Evolutionary conservation across 495 filamentous ascomycete genomes (phyloP).

Genomic region (Aspergillus hancockii): DNA sequence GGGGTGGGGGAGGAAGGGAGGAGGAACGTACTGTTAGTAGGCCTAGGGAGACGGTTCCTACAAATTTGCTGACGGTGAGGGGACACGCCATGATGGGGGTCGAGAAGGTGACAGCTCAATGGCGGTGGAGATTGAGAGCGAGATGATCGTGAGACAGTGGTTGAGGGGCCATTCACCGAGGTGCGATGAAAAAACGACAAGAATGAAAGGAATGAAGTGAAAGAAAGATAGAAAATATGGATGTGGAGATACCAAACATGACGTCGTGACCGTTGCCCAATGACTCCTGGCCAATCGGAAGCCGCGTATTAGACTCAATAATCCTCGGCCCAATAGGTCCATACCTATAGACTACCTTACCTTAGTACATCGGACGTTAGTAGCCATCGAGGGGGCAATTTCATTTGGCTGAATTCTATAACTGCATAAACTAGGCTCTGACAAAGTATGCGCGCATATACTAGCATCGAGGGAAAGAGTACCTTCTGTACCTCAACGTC

Average conservation of each 20-base stretch:
- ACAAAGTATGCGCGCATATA: too few relatives aligned
- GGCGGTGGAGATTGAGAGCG: not conserved
- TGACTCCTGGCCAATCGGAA: not conserved
- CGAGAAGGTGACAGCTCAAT: not conserved
- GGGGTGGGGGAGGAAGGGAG: too few relatives aligned
- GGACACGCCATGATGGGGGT: constrained; percentile 61
- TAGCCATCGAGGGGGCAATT: too few relatives aligned
- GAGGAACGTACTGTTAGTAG: constrained; percentile 73
- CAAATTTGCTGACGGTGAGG: constrained; percentile 80
- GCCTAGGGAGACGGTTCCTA: constrained; percentile 83
- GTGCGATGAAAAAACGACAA: not conserved
- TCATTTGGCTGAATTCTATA: too few relatives aligned
- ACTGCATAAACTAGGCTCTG: too few relatives aligned
- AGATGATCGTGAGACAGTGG: not conserved
- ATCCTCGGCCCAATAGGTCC: too few relatives aligned
- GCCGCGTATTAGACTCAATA: not conserved
- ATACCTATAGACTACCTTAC: too few relatives aligned
- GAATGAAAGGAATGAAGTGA: too few relatives aligned
- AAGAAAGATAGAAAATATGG: not conserved
- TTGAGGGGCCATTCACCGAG: not conserved
- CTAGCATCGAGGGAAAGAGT: too few relatives aligned
- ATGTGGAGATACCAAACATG: not conserved
- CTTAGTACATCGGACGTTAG: too few relatives aligned
- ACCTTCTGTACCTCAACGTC: too few relatives aligned
- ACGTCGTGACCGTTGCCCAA: not conserved